These are phyloP conservation scores for Paecilomyces sp. DNA, from an alignment of 2,329 filamentous ascomycete species.

Conservation along the genomic window DNA sequence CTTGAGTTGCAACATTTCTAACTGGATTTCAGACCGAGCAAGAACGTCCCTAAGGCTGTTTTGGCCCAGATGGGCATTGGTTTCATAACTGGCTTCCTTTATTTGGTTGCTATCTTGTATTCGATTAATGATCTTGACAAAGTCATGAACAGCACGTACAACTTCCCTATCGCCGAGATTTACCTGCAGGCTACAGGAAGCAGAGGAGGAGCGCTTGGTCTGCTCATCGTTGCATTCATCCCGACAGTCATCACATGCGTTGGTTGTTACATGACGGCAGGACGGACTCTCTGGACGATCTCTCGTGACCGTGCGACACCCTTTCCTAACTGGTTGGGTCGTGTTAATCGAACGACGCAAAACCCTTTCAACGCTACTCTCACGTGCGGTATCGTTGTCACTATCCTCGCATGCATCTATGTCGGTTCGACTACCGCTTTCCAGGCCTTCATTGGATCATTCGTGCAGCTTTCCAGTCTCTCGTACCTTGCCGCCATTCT, in stretches of 20 bases:
- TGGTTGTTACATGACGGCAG: slow-evolving; percentile 53
- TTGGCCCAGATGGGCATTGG: slow-evolving; percentile 43
- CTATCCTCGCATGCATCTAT: slow-evolving; percentile 50
- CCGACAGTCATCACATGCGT: slow-evolving; percentile 47
- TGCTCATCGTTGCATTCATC: slow-evolving; percentile 51
- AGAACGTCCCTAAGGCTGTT: slow-evolving; percentile 45
- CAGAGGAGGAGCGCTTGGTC: slow-evolving; percentile 47
- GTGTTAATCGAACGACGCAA: slow-evolving; percentile 47
- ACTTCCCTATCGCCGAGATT: slow-evolving; percentile 42
- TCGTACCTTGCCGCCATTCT: slow-evolving; percentile 50
- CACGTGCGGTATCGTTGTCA: slow-evolving; percentile 46
- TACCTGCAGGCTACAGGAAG: slow-evolving; percentile 44
- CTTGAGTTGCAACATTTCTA: slow-evolving; percentile 2
- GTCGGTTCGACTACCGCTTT: slow-evolving; percentile 50
- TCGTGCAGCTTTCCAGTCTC: slow-evolving; percentile 50
- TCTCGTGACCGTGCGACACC: slow-evolving; percentile 57
- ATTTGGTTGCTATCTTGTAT: slow-evolving; percentile 47
- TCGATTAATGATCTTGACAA: slow-evolving; percentile 39
- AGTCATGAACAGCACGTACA: slow-evolving; percentile 30
- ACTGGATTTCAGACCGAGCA: slow-evolving; percentile 21
- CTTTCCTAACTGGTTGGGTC: slow-evolving; percentile 46
- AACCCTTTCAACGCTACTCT: slow-evolving; percentile 55
- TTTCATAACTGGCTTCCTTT: slow-evolving; percentile 41
- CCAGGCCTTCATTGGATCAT: slow-evolving; percentile 51
- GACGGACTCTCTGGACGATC: slow-evolving; percentile 54